A percentile compares a stretch with the other conserved stretches of the same genome.
These are phyloP conservation scores for Talaromyces stipitatus DNA, from an alignment of 495 filamentous ascomycete genomes.

Conservation along the genomic window DNA sequence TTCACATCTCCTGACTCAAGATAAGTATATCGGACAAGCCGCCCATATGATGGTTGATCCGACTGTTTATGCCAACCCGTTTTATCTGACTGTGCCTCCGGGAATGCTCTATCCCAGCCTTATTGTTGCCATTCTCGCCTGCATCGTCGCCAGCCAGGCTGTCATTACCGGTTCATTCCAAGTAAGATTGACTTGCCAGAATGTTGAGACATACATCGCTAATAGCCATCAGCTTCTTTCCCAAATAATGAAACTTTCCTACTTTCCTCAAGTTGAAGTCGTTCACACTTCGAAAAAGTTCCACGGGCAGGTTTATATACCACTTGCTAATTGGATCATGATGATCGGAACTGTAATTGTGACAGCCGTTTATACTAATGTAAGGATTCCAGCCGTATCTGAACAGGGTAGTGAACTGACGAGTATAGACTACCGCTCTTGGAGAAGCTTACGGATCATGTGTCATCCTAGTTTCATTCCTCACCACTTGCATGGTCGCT, in stretches of 20 bases:
- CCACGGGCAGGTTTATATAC: slow-evolving; percentile 66
- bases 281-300: slow-evolving; percentile 58
- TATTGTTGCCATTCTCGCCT: slow-evolving; percentile 58
- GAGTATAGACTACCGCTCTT: slow-evolving; percentile 33
- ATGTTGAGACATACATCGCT: neutral
- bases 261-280: slow-evolving; percentile 66
- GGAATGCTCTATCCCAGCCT: slow-evolving; percentile 60
- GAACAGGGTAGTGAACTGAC: neutral
- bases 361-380: slow-evolving; percentile 64
- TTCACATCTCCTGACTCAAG: neutral
- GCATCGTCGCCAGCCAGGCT: slow-evolving; percentile 69
- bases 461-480: slow-evolving; percentile 68
- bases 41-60: slow-evolving; percentile 58
- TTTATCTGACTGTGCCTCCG: slow-evolving; percentile 59
- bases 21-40: slow-evolving; percentile 62
- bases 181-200: slow-evolving; percentile 12
- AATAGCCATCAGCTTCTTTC: slow-evolving; percentile 43
- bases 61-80: slow-evolving; percentile 60
- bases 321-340: slow-evolving; percentile 63
- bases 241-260: slow-evolving; percentile 67
- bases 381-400: slow-evolving; percentile 16
- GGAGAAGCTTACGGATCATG: slow-evolving; percentile 54
- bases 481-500: slow-evolving; percentile 63
- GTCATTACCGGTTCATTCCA: slow-evolving; percentile 69
- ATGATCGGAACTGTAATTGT: slow-evolving; percentile 70